Evolutionary conservation across 495 filamentous ascomycete species (phyloP), one percentile per base, ranked within the genome.

Genomic region (Xanthoparmelia taractica): DNA sequence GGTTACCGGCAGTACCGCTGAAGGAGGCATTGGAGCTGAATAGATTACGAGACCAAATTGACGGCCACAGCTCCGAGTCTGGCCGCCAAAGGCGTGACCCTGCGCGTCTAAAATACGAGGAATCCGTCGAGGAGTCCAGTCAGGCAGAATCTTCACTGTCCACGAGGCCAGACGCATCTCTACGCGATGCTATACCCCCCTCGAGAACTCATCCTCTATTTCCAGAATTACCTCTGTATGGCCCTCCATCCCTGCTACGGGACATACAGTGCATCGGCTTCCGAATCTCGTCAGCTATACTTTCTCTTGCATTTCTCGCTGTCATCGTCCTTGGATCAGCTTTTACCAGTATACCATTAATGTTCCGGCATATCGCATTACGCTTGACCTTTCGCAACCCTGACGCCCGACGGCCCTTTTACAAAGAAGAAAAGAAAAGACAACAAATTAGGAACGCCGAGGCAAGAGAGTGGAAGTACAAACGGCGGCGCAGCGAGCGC

Each of bases 221-320:
- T 68, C 93, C 93, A 15, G 88, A 91, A 12, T 73, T 97, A 18
- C 92, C 92, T 0, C 75, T 90, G 4, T 96, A 96, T 66, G 89
- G 88, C 0, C 86, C 91, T 1, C 86, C 91, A 0, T 85, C 87
- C 4, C 29, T 79, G 3, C 61, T 87, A 33, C 75, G 86, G 45
- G 78, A 82, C 40, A 33, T 91, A n/a, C 87, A 90, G 63, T 87
- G 80, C 70, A 73, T 77, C 34, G 69, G 73, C 10, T 87, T 92
- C 56, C 82, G 85, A 15, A 63, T 77, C 18, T 76, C 84, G 0
- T 91, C 91, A 0, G 87, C 89, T 58, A 76, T 92, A 25, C 76
- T 96, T 10, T 93, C 90, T 29, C 74, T 96, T 4, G 77, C 77
- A 1, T 96, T 96, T 70, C 77, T 97, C 2, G 75, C 78, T 7